Evolutionary conservation across 805 yeast species (phyloP), one percentile per base, ranked within the genome.

Genomic region (Saccharomyces mikatae): DNA sequence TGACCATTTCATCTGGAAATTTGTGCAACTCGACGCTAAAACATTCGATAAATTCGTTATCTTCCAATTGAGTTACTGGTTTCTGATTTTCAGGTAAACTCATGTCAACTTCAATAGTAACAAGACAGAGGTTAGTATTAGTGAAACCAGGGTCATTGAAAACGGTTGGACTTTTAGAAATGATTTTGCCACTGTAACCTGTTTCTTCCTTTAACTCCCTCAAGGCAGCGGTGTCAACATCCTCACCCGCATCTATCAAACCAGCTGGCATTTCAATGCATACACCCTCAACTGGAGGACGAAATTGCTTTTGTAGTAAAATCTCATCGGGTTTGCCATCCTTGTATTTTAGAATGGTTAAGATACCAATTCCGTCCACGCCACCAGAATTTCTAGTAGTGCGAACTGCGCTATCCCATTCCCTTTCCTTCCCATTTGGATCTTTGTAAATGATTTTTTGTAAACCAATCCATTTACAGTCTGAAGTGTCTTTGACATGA

Each of bases 231-330:
- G 80, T 71, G 59, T 83, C 90, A 28, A 89, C 70, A 1, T 84
- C 68, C 68, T 94, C 98, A 52, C 81, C 78, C 1, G 91, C 89
- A 68, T 92, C 99, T 46, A 94, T 80, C 58, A 92, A 75, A 0
- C 99, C 99, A 0, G 99, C 99, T 0, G 99, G 99, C 67, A 91
- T 79, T 70, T 92, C 99, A 58, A 92, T 83, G 64, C 95, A 86
- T 6, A 92, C 89, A 21, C 89, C 92, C 52, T 79, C 85, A 2
- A 86, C 87, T 0, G 99, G 98, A 1, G 98, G 97, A 54, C 99
- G 79, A 73, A 86, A 92, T 69, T 92, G 99, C 66, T 88, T 89
- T 66, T 89, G 92, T 17, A 94, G 73, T 6, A 90, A 78, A 59
- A 73, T 75, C 36, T 74, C 71, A 57, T 80, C 82, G 3, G 82